These are phyloP conservation scores for Eucalyptus erythrocorys DNA, from an alignment of 345 rosid species.

Conservation along the genomic window DNA sequence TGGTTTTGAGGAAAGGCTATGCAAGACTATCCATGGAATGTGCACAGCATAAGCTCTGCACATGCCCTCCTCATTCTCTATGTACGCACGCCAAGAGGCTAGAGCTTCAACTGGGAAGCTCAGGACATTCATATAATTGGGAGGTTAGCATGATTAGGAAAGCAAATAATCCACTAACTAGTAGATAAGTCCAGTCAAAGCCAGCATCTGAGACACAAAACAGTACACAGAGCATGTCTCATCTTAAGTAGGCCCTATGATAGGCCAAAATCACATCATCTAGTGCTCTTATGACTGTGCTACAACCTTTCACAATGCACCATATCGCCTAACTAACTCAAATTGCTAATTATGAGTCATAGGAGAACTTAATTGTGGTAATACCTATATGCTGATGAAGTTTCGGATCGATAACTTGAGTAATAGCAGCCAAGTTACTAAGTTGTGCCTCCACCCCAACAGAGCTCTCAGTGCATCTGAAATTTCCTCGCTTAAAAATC, in stretches of 20 bases:
- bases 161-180: not conserved
- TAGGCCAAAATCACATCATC: not conserved
- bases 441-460: slow-evolving; percentile 96
- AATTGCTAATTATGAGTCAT: not conserved
- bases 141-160: not conserved
- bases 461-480: slow-evolving; percentile 79
- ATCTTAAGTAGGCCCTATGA: not conserved
- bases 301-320: not conserved
- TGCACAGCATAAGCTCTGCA: not conserved
- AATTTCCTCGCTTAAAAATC: slow-evolving; percentile 73
- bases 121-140: not conserved
- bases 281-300: not conserved
- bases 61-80: not conserved
- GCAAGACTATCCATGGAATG: not conserved
- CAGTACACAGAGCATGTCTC: not conserved
- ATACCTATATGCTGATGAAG: slow-evolving; percentile 98
- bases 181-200: not conserved
- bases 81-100: not conserved
- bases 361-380: not conserved
- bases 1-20: not conserved
- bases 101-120: not conserved
- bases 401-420: slow-evolving; percentile 90
- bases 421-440: slow-evolving; percentile 68
- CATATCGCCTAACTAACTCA: not conserved
- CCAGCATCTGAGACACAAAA: not conserved